Conservation (phyloP, 331 rosid genomes). For the Malus hybrid region DNA sequence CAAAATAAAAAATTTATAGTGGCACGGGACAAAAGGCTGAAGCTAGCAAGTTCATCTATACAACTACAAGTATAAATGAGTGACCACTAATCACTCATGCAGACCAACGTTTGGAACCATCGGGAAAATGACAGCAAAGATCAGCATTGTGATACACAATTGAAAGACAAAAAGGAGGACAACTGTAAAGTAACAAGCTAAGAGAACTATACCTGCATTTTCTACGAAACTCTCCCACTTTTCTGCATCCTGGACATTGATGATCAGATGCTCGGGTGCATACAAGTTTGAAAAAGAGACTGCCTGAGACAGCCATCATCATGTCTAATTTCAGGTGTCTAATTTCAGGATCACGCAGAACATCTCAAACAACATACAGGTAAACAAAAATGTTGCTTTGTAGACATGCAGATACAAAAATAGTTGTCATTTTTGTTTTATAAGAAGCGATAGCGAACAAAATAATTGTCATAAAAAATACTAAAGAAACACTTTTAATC, state of each 20-base stretch:
- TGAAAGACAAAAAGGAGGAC: not conserved
- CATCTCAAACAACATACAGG: constrained; percentile 4
- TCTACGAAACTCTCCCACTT: constrained; percentile 94
- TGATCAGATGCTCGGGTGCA: constrained; percentile 93
- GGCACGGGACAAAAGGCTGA: not conserved
- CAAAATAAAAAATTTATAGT: not conserved
- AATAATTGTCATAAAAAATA: not conserved
- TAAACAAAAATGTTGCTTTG: not conserved
- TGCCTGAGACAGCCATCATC: constrained; percentile 55
- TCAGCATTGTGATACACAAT: not conserved
- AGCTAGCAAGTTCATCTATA: not conserved
- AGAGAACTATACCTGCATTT: constrained; percentile 61
- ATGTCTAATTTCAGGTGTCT: constrained; percentile 6
- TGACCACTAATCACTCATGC: not conserved
- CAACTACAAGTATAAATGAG: not conserved
- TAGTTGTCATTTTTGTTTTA: too few species aligned
- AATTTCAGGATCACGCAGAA: constrained; percentile 4
- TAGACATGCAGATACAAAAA: too few species aligned
- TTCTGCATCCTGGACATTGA: constrained; percentile 86
- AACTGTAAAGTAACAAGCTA: not conserved
- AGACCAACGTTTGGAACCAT: not conserved
- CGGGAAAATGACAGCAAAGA: not conserved
- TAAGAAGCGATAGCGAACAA: too few species aligned
- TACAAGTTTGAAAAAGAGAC: constrained; percentile 81
- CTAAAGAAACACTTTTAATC: not conserved